A percentile compares a stretch with the other conserved stretches of the same genome.
These are phyloP conservation scores for Debaryomyces coudertii DNA, from an alignment of 1,139 yeast genomes.

Conservation along the genomic window DNA sequence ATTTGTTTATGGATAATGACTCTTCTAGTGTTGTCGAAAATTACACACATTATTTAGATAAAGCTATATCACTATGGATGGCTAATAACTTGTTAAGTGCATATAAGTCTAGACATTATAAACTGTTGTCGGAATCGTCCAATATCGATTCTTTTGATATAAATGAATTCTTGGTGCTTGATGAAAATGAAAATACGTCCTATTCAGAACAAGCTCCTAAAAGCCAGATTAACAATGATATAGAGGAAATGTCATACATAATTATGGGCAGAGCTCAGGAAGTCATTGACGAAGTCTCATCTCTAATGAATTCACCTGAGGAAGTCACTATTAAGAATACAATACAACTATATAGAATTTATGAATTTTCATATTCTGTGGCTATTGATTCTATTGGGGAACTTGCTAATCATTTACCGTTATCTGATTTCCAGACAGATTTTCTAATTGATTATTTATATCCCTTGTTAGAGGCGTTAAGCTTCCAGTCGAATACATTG, in stretches of 20 bases:
- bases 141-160: slow-evolving; percentile 23
- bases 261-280: slow-evolving; percentile 31
- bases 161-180: slow-evolving; percentile 29
- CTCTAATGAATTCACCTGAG: slow-evolving; percentile 13
- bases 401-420: slow-evolving; percentile 26
- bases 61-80: slow-evolving; percentile 34
- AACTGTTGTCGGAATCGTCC: neutral
- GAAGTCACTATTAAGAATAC: slow-evolving; percentile 1
- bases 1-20: slow-evolving; percentile 15
- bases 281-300: slow-evolving; percentile 23
- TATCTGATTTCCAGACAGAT: slow-evolving; percentile 34
- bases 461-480: slow-evolving; percentile 39
- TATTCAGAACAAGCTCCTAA: neutral
- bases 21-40: slow-evolving; percentile 9
- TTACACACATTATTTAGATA: slow-evolving; percentile 9
- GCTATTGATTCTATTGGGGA: slow-evolving; percentile 37
- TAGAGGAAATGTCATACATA: slow-evolving; percentile 25
- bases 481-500: slow-evolving; percentile 30
- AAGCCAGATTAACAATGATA: slow-evolving; percentile 2
- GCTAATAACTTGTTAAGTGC: slow-evolving; percentile 25
- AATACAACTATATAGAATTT: slow-evolving; percentile 12
- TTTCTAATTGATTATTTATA: slow-evolving; percentile 37
- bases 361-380: slow-evolving; percentile 30
- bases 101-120: neutral
- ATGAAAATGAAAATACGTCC: slow-evolving; percentile 14